Conservation (phyloP, 345 rosid genomes). For the Eutrema yunnanense region DNA sequence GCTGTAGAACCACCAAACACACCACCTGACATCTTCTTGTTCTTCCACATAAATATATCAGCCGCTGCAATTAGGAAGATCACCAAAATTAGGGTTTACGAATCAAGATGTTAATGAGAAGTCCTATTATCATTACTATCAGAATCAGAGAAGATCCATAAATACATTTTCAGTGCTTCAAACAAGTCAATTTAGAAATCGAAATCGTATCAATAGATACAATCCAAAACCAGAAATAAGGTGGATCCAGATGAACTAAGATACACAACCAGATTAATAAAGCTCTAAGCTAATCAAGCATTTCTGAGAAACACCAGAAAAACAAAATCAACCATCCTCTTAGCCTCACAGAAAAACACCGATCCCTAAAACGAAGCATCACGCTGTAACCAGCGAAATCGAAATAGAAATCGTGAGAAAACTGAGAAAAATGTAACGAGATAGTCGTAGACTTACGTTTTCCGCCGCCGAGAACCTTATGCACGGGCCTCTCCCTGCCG, state of each 20-base stretch:
- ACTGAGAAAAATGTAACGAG: background rate
- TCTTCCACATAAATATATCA: conserved; percentile 88
- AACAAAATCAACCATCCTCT: background rate
- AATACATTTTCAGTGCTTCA: background rate
- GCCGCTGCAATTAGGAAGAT: conserved; percentile 41
- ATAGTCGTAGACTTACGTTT: conserved; percentile 24
- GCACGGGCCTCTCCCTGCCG: conserved; percentile 53
- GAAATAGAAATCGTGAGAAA: background rate
- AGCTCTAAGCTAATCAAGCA: too few relatives aligned
- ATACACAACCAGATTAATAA: too few relatives aligned
- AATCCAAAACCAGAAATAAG: background rate
- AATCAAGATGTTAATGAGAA: background rate
- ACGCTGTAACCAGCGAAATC: background rate
- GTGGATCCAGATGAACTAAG: background rate
- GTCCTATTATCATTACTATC: background rate
- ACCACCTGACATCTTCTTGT: conserved; percentile 82
- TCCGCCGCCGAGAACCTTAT: conserved; percentile 33
- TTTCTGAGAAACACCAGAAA: background rate
- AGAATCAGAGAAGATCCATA: background rate
- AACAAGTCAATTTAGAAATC: background rate
- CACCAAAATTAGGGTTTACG: background rate
- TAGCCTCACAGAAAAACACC: background rate
- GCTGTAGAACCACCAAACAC: conserved; percentile 73
- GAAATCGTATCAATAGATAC: too few relatives aligned
- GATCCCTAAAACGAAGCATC: background rate